Evolutionary conservation across 2,329 filamentous ascomycete species (phyloP).

Genomic region (Tolypocladium tropicale): DNA sequence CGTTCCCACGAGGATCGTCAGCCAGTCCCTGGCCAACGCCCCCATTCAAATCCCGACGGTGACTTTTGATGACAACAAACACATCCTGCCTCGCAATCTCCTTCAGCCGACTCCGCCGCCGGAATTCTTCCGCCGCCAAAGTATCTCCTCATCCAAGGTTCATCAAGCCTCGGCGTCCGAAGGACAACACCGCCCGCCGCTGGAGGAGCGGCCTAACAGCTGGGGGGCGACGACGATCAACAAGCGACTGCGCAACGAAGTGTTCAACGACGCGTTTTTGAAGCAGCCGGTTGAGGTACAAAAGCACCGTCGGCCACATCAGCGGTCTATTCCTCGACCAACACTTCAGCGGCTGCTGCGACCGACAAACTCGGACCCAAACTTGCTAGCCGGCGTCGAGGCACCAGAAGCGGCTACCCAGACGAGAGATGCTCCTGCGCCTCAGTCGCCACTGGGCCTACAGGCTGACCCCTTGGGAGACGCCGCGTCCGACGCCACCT

Average conservation of each 20-base stretch:
- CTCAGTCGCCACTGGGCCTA: not conserved
- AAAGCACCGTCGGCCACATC: conserved; percentile 61
- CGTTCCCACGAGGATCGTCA: conserved; percentile 36
- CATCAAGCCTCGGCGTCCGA: conserved; percentile 4
- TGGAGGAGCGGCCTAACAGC: conserved; percentile 50
- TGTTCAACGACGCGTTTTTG: conserved; percentile 84
- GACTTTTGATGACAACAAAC: conserved; percentile 85
- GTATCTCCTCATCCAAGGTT: conserved; percentile 18
- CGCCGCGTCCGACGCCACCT: conserved; percentile 15
- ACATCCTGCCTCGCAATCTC: conserved; percentile 80
- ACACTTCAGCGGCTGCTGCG: conserved; percentile 34
- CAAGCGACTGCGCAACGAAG: conserved; percentile 75
- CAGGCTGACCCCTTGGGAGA: conserved; percentile 16
- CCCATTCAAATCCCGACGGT: conserved; percentile 71
- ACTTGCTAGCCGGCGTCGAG: conserved; percentile 10
- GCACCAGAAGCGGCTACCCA: conserved; percentile 4
- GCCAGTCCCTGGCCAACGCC: conserved; percentile 63
- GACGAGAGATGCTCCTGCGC: not conserved
- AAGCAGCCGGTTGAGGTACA: conserved; percentile 76
- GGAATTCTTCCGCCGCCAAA: conserved; percentile 20
- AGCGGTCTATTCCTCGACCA: conserved; percentile 51
- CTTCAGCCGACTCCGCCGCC: conserved; percentile 49
- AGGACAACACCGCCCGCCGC: conserved; percentile 20
- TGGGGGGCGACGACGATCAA: conserved; percentile 95
- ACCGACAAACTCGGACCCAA: conserved; percentile 34